Evolutionary conservation across 2,329 filamentous ascomycete species (phyloP), one percentile per base, ranked within the genome.

Genomic region (Mycosphaerella arachidis): DNA sequence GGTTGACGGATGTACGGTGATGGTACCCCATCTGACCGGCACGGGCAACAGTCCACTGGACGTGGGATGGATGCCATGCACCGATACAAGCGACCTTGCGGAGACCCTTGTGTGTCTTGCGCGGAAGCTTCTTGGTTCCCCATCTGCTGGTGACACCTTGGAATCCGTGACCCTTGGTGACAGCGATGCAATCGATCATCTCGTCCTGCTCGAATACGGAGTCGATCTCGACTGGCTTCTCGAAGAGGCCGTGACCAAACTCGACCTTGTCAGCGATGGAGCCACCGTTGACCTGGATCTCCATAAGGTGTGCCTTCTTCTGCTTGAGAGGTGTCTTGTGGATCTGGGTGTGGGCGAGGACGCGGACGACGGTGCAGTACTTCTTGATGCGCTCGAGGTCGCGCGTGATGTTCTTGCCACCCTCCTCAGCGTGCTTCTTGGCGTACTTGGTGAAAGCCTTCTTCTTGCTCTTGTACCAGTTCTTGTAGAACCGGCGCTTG

Each of bases 381-480:
- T 97, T 97, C 91, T 97, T 96, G 84, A 99, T 97, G 82, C 94
- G 92, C 89, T 97, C 94, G 77, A 99, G 88, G 83, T 99, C 94
- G 78, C 91, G 90, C 81, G 90, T 92, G 84, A 97, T 89, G 76
- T 91, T 92, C 73, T 90, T 83, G 75, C 91, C 92, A 82, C 81
- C 90, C 84, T 82, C 88, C 85, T 97, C 93, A 68, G 93, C 92
- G 89, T 97, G 91, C 88, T 96, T 93, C 91, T 97, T 99, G 85
- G 94, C 91, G 84, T 99, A 99, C 86, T 96, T 97, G 86, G 94
- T 99, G 86, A 99, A 99, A 67, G 94, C 94, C 93, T 99, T 99
- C 91, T 97, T 97, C 92, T 99, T 99, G 87, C 88, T 92, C 90
- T 96, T 96, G 90, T 99, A 99, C 94, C 94, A 99, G 90, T 99